Evolutionary conservation across 169 alveolate genomes (phyloP).

Genomic region (Besnoitia besnoiti): DNA sequence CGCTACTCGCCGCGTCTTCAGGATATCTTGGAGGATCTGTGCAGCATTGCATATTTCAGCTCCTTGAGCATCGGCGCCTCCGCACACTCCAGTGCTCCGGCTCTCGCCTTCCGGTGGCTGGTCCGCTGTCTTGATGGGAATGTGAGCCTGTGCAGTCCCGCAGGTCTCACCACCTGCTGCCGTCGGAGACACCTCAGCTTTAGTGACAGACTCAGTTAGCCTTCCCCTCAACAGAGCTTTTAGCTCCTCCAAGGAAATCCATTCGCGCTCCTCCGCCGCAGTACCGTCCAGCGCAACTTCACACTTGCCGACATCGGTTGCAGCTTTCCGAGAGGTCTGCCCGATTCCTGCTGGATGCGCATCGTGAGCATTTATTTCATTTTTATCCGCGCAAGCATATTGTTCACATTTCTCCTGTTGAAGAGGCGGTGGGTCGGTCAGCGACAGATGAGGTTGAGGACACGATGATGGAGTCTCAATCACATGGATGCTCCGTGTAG

Average conservation of each 20-base stretch:
- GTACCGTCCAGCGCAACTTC: neutral
- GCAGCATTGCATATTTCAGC: conserved; percentile 12
- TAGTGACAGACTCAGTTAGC: neutral
- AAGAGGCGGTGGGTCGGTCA: no score
- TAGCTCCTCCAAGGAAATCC: neutral
- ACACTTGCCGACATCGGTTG: no score
- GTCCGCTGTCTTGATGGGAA: no score
- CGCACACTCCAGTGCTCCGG: neutral
- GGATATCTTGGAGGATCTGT: neutral
- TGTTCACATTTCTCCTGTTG: no score
- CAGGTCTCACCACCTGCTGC: no score
- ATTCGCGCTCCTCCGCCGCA: neutral
- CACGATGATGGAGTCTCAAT: neutral
- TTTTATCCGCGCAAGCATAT: no score
- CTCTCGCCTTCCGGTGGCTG: no score
- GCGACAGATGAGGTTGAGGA: no score
- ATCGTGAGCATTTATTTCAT: no score
- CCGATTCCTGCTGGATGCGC: no score
- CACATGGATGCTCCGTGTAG: neutral
- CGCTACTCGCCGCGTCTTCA: conserved; percentile 16
- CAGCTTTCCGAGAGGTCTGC: no score
- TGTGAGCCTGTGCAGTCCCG: no score
- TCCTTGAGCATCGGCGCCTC: neutral
- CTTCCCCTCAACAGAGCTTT: conserved; percentile 9
- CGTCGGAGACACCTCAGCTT: neutral